These are phyloP conservation scores for Dichomitus squalens DNA, from an alignment of 1,284 basidiomycete species.

Conservation along the genomic window DNA sequence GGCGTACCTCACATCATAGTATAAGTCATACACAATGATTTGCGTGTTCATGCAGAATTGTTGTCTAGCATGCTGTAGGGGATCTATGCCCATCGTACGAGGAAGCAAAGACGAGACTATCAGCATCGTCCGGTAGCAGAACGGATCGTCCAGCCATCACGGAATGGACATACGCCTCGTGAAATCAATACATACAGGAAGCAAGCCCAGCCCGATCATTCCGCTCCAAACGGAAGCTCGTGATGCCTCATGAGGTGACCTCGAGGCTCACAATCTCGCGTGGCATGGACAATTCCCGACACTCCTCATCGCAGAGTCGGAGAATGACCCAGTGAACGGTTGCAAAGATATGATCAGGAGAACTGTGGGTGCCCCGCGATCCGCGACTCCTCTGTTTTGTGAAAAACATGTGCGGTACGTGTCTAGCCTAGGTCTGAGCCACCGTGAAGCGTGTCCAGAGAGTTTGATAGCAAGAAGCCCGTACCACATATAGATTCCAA, in stretches of 20 bases:
- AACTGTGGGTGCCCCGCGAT: neutral
- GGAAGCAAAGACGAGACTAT: too few relatives aligned
- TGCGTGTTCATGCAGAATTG: too few relatives aligned
- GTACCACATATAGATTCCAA: too few relatives aligned
- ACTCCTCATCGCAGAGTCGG: neutral
- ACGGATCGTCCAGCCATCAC: neutral
- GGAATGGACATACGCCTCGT: neutral
- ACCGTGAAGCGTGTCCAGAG: too few relatives aligned
- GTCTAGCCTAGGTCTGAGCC: neutral
- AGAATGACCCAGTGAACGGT: neutral
- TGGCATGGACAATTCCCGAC: neutral
- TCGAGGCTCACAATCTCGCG: neutral
- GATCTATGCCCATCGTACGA: too few relatives aligned
- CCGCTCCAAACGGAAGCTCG: neutral
- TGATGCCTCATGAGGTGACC: neutral
- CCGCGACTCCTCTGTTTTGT: neutral
- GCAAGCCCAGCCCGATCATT: neutral
- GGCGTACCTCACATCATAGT: neutral
- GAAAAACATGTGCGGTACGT: neutral
- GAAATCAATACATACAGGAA: neutral
- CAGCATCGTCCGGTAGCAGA: too few relatives aligned
- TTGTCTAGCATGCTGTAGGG: too few relatives aligned
- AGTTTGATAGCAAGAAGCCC: too few relatives aligned
- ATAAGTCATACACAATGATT: too few relatives aligned
- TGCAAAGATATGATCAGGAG: neutral